Percentiles rank a stretch among this genome's conserved stretches.
phyloP scores from a whole-genome alignment of 345 rosid genomes.

The Euphorbia pulcherrima region DNA sequence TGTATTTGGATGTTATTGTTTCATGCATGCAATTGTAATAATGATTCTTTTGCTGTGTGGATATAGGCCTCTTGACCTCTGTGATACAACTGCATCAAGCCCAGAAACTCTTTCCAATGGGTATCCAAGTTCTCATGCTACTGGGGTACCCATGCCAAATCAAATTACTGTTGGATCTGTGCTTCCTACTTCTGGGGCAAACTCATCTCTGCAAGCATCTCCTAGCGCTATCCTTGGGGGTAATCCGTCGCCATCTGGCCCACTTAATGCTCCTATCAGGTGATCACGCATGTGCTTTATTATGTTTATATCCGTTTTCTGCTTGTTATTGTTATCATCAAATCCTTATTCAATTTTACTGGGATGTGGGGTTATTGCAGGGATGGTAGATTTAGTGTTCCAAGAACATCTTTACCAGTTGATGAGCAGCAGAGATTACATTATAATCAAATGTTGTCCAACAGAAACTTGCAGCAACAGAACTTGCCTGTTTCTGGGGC shows the following conservation, averaged over 20 bases:
- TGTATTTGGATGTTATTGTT: constrained; percentile 4
- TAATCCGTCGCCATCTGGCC: constrained; percentile 57
- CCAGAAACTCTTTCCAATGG: constrained; percentile 56
- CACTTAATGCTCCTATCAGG: constrained; percentile 59
- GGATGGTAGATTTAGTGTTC: constrained; percentile 71
- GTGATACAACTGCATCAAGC: constrained; percentile 59
- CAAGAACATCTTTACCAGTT: constrained; percentile 61
- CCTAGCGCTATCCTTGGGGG: constrained; percentile 55
- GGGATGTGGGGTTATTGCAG: constrained; percentile 32
- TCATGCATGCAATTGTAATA: constrained; percentile 14
- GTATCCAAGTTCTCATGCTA: constrained; percentile 56
- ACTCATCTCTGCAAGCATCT: constrained; percentile 59
- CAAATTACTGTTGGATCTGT: constrained; percentile 61
- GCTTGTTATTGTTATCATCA: not conserved
- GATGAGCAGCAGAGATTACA: constrained; percentile 83
- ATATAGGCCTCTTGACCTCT: constrained; percentile 94
- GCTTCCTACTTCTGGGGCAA: constrained; percentile 59
- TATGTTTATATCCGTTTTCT: constrained; percentile 7
- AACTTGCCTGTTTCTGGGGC: constrained; percentile 64
- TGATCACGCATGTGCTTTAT: constrained; percentile 30
- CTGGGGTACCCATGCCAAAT: constrained; percentile 52
- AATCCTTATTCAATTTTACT: constrained; percentile 17
- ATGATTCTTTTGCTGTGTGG: constrained; percentile 31
- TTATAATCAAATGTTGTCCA: constrained; percentile 57
- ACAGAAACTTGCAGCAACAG: constrained; percentile 68